Evolutionary conservation across 805 yeast species (phyloP).

Genomic region (Wickerhamomyces bovis): DNA sequence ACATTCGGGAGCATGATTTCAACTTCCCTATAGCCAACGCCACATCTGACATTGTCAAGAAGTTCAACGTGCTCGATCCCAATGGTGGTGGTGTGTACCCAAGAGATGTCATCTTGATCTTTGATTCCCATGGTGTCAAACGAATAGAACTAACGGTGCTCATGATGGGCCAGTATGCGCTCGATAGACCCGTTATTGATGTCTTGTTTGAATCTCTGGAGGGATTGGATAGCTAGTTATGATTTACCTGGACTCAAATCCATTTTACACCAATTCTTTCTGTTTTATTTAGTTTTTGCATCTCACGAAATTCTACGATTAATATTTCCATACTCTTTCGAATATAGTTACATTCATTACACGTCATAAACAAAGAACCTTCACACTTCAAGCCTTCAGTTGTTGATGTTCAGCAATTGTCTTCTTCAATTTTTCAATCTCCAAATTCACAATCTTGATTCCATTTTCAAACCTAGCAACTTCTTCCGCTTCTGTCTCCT

Average conservation of each 20-base stretch:
- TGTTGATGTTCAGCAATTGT: constrained; percentile 27
- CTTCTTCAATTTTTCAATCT: constrained; percentile 36
- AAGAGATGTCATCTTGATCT: constrained; percentile 18
- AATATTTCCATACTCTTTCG: too few relatives aligned
- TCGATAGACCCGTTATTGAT: constrained; percentile 11
- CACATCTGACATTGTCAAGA: constrained; percentile 8
- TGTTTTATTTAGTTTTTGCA: background rate
- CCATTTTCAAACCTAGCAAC: constrained; percentile 47
- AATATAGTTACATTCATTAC: background rate
- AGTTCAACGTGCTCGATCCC: constrained; percentile 21
- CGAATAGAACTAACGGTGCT: constrained; percentile 12
- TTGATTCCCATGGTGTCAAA: constrained; percentile 15
- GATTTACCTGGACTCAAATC: too few relatives aligned
- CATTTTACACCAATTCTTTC: too few relatives aligned
- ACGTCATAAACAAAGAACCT: background rate
- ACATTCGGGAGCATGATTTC: constrained; percentile 9
- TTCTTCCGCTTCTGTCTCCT: constrained; percentile 60
- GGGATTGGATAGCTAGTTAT: constrained; percentile 8
- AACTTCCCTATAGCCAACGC: constrained; percentile 17
- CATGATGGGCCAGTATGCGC: constrained; percentile 5
- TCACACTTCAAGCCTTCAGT: constrained; percentile 3
- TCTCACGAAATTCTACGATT: background rate
- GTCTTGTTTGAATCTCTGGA: constrained; percentile 16
- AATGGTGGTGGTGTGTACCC: constrained; percentile 26
- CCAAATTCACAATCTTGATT: constrained; percentile 35